Evolutionary conservation across 116 monocot genomes (phyloP), one percentile per base, ranked within the genome.

Genomic region (Trichopus zeylanicus): DNA sequence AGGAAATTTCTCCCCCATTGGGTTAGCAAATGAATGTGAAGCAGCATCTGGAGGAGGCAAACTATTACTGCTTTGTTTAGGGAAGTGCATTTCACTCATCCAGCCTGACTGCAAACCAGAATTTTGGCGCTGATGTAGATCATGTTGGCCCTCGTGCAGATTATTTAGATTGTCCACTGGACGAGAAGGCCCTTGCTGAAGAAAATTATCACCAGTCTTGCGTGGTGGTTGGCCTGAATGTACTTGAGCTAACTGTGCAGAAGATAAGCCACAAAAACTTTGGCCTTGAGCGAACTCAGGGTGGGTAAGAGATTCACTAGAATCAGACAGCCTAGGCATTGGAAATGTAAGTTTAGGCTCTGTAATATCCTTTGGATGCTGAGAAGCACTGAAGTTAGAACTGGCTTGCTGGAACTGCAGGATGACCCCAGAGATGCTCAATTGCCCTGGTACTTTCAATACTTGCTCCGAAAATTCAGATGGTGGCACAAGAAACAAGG

Each of bases 401-500:
- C 59, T 64, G 11, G 75, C 59, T 49, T 86, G 84, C 70, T 79
- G 76, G 54, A 97, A 97, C 54, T 67, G 79, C 32, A 97, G 55
- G 58, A 97, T 71, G 24, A 97, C 84, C 34, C 97, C 97, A 66
- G 97, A 87, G 51, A 97, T 97, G 69, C 97, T 97, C 33, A 97
- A 56, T 77, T 97, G 91, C 29, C 97, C 97, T 10, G 97, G 91
- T 19, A 97, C 97, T 60, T 91, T 97, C 49, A 97, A 64, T 33
- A 97, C 75, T 57, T 84, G 71, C 48, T 97, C 91, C 60, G 97
- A 91, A 42, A 97, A 97, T 23, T 97, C 91, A 35, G 97, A 97
- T 0, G 97, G 97, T 13, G 97, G 91, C 7, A 97, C 84, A 27
- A 97, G 82, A 52, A 97, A 97, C 55, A 97, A 79, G 48, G 87